Base-by-base conservation (phyloP, 2,329 filamentous ascomycete genomes). In the Hymenoscyphus salicellus region DNA sequence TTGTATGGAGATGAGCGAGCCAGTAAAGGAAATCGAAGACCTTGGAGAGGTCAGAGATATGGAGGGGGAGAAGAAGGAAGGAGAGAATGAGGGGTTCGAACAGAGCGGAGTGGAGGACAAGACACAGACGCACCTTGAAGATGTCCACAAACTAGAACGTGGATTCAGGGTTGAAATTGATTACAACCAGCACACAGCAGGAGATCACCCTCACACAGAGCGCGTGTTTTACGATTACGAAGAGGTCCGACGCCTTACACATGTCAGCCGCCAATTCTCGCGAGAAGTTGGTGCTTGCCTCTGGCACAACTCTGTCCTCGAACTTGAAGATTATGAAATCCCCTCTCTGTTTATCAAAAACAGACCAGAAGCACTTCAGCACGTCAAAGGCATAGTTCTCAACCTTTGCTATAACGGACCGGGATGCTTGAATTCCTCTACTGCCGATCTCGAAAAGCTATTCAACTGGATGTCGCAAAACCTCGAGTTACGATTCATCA, bases 341-440 rank as follows among this genome's bases (percentile, higher is more conserved):
- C 30, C 30, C 3, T 14, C 16, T 30, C 3, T 56, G 14, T 56
- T 56, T 32, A 56, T 56, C 30, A 30, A 33, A 14, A 56, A 33
- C 14, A 28, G 30, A 30, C 55, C 55, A n/a, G 55, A 28, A 28
- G 55, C 30, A n/a, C 55, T 56, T 30, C 28, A 33, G 10, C 55
- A 56, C n/a, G 55, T 56, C 55, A 56, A 56, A 56, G 55, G 55
- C 30, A 17, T 56, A 8, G 14, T 56, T 33, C 30, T 56, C 46
- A 49, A 49, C 3, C 20, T 56, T 5, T 17, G 7, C 55, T 56
- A 32, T 5, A 8, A 56, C 33, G 16, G 28, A 23, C 11, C 28
- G 11, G n/a, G 55, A 7, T 32, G 16, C 55, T 26, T 56, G 16
- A 32, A 56, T 56, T 33, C 55, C 4, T 33, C 55, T 8, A 30